Evolutionary conservation across 805 yeast species (phyloP).

Genomic region (Teunomyces lycoperdinae): DNA sequence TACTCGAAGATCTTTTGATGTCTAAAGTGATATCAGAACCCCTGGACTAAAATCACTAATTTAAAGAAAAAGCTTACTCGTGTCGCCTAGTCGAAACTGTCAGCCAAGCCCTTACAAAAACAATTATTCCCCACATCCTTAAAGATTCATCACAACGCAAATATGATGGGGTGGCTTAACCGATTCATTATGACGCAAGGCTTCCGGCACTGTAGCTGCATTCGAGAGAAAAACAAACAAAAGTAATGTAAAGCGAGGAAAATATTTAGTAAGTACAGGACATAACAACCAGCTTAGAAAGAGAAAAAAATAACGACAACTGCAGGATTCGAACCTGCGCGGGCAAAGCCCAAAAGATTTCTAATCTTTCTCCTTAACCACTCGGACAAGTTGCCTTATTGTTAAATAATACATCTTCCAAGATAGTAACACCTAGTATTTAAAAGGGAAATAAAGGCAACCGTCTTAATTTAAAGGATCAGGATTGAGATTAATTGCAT

Average conservation of each 20-base stretch:
- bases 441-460: not conserved
- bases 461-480: too few species aligned
- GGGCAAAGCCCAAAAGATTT: constrained; percentile 50
- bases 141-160: not conserved
- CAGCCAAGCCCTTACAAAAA: not conserved
- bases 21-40: not conserved
- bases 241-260: not conserved
- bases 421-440: not conserved
- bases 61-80: too few species aligned
- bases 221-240: not conserved
- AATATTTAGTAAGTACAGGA: not conserved
- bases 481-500: too few species aligned
- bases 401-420: not conserved
- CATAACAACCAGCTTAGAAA: not conserved
- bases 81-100: not conserved
- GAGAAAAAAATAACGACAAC: constrained; percentile 38
- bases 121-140: not conserved
- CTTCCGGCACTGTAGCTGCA: not conserved
- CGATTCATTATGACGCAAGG: not conserved
- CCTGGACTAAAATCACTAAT: too few species aligned
- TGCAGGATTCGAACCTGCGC: constrained; percentile 52
- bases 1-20: not conserved
- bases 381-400: constrained; percentile 44
- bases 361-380: constrained; percentile 49
- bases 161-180: not conserved